These are phyloP conservation scores for Psilocybe cyanescens DNA, from an alignment of 768 basidiomycete genomes.

Conservation along the genomic window DNA sequence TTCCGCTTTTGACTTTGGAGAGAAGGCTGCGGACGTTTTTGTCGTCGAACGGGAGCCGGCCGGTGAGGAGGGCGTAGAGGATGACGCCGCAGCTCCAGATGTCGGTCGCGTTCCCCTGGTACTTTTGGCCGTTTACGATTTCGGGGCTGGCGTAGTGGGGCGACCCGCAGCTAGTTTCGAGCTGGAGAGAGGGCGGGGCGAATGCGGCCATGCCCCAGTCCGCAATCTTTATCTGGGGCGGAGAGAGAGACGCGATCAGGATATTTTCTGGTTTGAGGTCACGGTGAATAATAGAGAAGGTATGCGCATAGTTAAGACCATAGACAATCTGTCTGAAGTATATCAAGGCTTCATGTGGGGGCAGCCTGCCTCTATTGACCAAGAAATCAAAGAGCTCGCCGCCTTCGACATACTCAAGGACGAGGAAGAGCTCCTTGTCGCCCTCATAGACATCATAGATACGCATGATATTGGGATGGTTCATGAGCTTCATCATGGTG, in stretches of 20 bases:
- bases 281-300: slow-evolving; percentile 96
- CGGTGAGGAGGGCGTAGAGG: slow-evolving; percentile 87
- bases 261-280: slow-evolving; percentile 99
- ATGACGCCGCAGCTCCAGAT: slow-evolving; percentile 98
- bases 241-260: slow-evolving; percentile 80
- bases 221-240: slow-evolving; percentile 91
- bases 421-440: slow-evolving; percentile 86
- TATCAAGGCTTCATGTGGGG: slow-evolving; percentile 79
- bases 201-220: slow-evolving; percentile 99
- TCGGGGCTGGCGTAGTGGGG: slow-evolving; percentile 98
- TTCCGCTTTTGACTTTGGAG: slow-evolving; percentile 84
- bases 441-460: slow-evolving; percentile 97
- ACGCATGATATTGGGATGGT: slow-evolving; percentile 95
- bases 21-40: slow-evolving; percentile 79
- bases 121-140: slow-evolving; percentile 90
- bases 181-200: slow-evolving; percentile 79
- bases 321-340: slow-evolving; percentile 97
- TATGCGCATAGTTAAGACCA: slow-evolving; percentile 95
- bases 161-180: slow-evolving; percentile 95
- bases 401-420: slow-evolving; percentile 94
- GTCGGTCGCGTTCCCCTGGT: slow-evolving; percentile 88
- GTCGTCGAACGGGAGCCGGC: slow-evolving; percentile 93
- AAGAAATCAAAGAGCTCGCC: slow-evolving; percentile 98
- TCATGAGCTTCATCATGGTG: slow-evolving; percentile 99
- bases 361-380: slow-evolving; percentile 84